Conservation (phyloP, 1,139 yeast genomes). For the Trichomonascaceae sp. region DNA sequence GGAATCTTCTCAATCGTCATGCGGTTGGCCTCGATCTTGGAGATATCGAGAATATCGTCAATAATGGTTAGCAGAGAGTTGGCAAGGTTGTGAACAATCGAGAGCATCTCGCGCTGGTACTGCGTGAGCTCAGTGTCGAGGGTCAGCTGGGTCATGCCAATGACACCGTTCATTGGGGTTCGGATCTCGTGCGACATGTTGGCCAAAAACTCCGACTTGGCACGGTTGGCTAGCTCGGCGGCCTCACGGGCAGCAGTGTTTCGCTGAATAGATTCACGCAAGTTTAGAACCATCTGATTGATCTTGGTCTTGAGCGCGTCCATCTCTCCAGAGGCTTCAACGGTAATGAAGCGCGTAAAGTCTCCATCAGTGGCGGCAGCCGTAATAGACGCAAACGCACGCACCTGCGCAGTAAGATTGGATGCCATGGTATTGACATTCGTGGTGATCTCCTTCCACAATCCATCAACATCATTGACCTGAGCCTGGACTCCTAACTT, state of each 20-base stretch:
- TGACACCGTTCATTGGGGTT: slow-evolving; percentile 86
- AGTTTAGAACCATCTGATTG: slow-evolving; percentile 80
- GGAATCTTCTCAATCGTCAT: slow-evolving; percentile 88
- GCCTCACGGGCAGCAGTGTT: slow-evolving; percentile 91
- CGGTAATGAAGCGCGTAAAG: slow-evolving; percentile 78
- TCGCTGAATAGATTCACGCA: slow-evolving; percentile 80
- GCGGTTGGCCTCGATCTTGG: slow-evolving; percentile 83
- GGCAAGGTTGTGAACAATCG: slow-evolving; percentile 76
- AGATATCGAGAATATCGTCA: slow-evolving; percentile 80
- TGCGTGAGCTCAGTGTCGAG: slow-evolving; percentile 78
- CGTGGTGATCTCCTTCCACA: slow-evolving; percentile 88
- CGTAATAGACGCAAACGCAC: slow-evolving; percentile 87
- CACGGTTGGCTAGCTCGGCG: slow-evolving; percentile 78
- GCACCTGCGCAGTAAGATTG: slow-evolving; percentile 77
- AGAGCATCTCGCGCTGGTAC: slow-evolving; percentile 80
- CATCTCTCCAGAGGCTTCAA: slow-evolving; percentile 89
- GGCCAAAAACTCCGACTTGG: slow-evolving; percentile 84
- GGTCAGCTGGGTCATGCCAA: slow-evolving; percentile 84
- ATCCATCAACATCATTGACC: slow-evolving; percentile 79
- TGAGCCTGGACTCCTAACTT: slow-evolving; percentile 86
- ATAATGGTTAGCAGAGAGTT: slow-evolving; percentile 73
- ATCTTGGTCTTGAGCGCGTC: slow-evolving; percentile 83
- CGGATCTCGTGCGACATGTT: slow-evolving; percentile 88
- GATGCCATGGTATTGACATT: slow-evolving; percentile 91
- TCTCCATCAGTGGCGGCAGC: slow-evolving; percentile 94